Percentiles rank a stretch among this genome's conserved stretches.
Conservation (phyloP, 1,284 basidiomycete genomes). For the Cystobasidiaceae sp. region DNA sequence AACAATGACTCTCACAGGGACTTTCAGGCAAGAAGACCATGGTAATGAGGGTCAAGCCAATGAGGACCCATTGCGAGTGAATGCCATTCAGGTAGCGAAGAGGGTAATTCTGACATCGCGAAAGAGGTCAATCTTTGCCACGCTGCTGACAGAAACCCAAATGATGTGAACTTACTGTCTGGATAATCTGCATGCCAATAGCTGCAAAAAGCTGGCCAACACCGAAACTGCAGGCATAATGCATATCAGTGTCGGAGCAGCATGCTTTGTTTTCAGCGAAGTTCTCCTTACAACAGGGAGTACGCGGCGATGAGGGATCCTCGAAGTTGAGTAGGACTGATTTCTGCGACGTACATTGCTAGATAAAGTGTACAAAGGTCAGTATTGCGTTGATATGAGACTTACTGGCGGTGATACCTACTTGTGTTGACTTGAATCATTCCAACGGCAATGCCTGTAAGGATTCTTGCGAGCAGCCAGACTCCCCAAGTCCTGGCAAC, state of each 20-base stretch:
- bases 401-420: background rate
- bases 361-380: background rate
- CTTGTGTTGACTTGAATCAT: background rate
- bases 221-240: background rate
- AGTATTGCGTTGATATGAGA: background rate
- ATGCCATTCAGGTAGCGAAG: background rate
- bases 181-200: background rate
- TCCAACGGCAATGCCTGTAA: background rate
- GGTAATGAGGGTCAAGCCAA: constrained; percentile 28
- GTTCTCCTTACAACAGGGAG: background rate
- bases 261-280: background rate
- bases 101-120: background rate
- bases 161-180: background rate
- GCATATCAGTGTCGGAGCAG: background rate
- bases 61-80: constrained; percentile 32
- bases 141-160: background rate
- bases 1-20: background rate
- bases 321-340: background rate
- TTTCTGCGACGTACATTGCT: background rate
- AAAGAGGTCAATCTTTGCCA: background rate
- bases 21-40: background rate
- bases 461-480: background rate
- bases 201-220: background rate
- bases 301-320: background rate
- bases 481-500: background rate